Base-by-base conservation (phyloP, 2,329 filamentous ascomycete species). In the Microcyclosporella mali region DNA sequence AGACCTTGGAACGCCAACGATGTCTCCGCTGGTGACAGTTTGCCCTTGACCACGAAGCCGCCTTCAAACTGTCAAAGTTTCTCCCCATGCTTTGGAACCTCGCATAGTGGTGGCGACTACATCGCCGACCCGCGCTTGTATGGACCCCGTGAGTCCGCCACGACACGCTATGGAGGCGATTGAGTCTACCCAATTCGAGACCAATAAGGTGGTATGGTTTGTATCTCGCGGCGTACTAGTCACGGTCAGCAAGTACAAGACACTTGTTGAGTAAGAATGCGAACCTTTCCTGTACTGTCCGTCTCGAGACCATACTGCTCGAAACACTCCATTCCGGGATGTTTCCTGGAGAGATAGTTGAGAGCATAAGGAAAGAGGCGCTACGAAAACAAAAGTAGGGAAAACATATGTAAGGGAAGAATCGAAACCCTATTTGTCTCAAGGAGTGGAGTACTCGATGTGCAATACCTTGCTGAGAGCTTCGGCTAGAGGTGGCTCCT, bases 131-230 rank as follows among this genome's bases (percentile, higher is more conserved):
- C 64, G 71, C 0, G 64, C 68, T 55, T 65, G 65, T n/a, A 61
- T 67, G 48, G 70, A 66, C 3, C 68, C 67, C 1, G 68, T 71
- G 12, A 69, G 68, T 53, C 72, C 68, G 28, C 66, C 66, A 6
- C 69, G 66, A 39, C 65, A 65, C 67, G 70, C 69, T 51, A 70
- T 71, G 21, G 49, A 65, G 4, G 68, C 69, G 12, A 71, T 56
- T 2, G 66, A 69, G 14, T 70, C n/a, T 57, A 4, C 70, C 69
- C 2, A 72, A 61, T 51, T 72, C 70, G 8, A 72, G 61, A 7
- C 69, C 67, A 40, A 72, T 72, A 15, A 72, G 59, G 50, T 72
- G 69, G 48, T 67, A 72, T 10, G 69, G 69, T 57, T 72, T 71
- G 57, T 66, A 71, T 47, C 71, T 66, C 2, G 64, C 66, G 4